phyloP scores from a whole-genome alignment of 2,329 filamentous ascomycete species.

The Exophiala bonariae region DNA sequence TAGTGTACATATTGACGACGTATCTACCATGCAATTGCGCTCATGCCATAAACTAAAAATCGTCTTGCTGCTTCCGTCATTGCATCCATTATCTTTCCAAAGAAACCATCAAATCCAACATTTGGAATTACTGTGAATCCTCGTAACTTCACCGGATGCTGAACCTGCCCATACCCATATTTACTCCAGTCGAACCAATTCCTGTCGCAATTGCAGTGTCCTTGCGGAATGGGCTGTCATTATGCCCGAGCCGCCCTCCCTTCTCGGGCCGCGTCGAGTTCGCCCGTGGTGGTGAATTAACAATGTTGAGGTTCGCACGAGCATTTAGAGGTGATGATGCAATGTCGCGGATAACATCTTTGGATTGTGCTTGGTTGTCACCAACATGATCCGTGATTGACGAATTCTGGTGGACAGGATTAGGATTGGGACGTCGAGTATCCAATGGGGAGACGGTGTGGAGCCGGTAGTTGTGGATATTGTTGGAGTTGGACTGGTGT shows the following conservation, averaged over 20 bases:
- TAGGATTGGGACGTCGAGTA: constrained; percentile 28
- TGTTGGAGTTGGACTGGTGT: constrained; percentile 5
- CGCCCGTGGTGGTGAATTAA: constrained; percentile 8
- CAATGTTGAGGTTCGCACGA: constrained; percentile 11
- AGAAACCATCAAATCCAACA: too few species aligned
- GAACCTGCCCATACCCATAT: constrained; percentile 31
- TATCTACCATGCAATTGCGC: too few species aligned
- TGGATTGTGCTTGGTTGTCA: constrained; percentile 6
- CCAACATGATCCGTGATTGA: neutral
- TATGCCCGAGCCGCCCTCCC: constrained; percentile 1
- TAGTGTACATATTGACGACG: too few species aligned
- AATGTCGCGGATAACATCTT: constrained; percentile 14
- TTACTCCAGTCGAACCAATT: constrained; percentile 8
- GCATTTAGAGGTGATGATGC: constrained; percentile 21
- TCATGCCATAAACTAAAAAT: too few species aligned
- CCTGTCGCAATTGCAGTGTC: constrained; percentile 20
- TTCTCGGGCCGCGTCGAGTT: constrained; percentile 10
- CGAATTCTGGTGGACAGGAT: neutral
- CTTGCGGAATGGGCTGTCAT: constrained; percentile 15
- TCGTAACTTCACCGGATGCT: constrained; percentile 35
- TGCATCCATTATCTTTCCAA: too few species aligned
- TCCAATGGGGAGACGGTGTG: constrained; percentile 24
- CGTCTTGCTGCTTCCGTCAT: too few species aligned
- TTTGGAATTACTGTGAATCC: too few species aligned
- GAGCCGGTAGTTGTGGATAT: constrained; percentile 17